Evolutionary conservation across 768 basidiomycete species (phyloP).

Genomic region (Psilocybe cyanescens): DNA sequence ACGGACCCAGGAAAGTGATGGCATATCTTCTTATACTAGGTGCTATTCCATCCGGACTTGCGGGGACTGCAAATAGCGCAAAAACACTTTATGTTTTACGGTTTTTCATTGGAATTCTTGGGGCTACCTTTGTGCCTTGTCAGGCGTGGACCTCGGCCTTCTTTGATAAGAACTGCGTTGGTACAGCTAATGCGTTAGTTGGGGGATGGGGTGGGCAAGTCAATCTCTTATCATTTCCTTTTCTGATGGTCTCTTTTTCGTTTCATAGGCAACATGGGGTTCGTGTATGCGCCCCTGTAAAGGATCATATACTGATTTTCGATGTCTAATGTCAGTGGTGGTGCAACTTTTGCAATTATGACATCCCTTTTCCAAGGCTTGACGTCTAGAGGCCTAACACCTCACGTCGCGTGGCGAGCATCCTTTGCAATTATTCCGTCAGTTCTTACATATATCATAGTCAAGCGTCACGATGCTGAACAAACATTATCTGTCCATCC

Average conservation of each 20-base stretch:
- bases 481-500: not conserved
- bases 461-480: not conserved
- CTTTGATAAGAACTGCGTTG: constrained; percentile 52
- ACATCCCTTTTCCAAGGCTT: constrained; percentile 50
- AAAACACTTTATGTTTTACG: constrained; percentile 43
- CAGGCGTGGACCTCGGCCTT: constrained; percentile 65
- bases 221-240: constrained; percentile 14
- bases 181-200: constrained; percentile 54
- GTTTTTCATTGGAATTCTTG: constrained; percentile 65
- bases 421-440: constrained; percentile 59
- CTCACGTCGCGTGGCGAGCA: constrained; percentile 55
- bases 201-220: constrained; percentile 55
- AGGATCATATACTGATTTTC: not conserved
- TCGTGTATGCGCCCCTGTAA: not conserved
- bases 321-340: constrained; percentile 30
- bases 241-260: constrained; percentile 1
- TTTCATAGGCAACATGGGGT: constrained; percentile 36
- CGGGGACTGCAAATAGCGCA: constrained; percentile 49
- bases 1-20: constrained; percentile 60
- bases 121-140: constrained; percentile 64
- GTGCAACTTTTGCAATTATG: constrained; percentile 62
- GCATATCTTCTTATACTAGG: constrained; percentile 54
- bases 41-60: constrained; percentile 61
- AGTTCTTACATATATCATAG: constrained; percentile 1
- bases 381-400: constrained; percentile 33